phyloP scores from a whole-genome alignment of 2,329 filamentous ascomycete genomes.

The Trichophyton simii region DNA sequence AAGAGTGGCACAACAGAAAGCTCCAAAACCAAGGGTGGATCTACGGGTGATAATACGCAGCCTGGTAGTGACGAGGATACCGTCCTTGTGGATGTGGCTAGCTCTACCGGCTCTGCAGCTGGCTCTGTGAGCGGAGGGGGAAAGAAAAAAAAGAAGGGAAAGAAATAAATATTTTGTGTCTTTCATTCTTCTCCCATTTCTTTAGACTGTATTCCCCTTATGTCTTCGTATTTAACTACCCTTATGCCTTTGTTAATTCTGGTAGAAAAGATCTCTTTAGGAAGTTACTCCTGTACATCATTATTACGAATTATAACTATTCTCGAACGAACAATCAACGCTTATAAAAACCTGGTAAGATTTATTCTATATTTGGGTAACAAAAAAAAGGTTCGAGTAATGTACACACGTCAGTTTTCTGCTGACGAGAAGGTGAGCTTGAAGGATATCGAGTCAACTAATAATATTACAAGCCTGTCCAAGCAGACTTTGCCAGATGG shows the following conservation, averaged over 20 bases:
- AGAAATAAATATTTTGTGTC: constrained; percentile 25
- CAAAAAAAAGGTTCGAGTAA: too few relatives aligned
- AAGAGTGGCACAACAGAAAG: constrained; percentile 16
- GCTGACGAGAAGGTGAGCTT: too few relatives aligned
- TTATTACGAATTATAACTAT: constrained; percentile 2
- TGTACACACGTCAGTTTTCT: too few relatives aligned
- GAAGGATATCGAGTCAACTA: too few relatives aligned
- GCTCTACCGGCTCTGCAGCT: constrained; percentile 27
- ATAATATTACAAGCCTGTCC: constrained; percentile 47
- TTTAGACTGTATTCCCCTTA: neutral
- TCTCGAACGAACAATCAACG: neutral
- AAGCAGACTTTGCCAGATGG: constrained; percentile 71
- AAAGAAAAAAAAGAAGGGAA: constrained; percentile 37
- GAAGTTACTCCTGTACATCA: neutral
- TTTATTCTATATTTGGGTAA: neutral
- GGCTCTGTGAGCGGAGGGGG: constrained; percentile 20
- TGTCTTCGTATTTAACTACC: neutral
- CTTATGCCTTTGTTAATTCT: neutral
- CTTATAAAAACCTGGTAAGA: neutral
- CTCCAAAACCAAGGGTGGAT: constrained; percentile 11
- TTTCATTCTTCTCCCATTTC: neutral
- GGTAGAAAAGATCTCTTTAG: neutral
- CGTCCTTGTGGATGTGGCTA: constrained; percentile 60
- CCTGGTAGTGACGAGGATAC: constrained; percentile 55
- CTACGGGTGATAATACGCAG: constrained; percentile 20